Evolutionary conservation across 2,329 filamentous ascomycete species (phyloP).

Genomic region (Arthrinium phaeospermum): DNA sequence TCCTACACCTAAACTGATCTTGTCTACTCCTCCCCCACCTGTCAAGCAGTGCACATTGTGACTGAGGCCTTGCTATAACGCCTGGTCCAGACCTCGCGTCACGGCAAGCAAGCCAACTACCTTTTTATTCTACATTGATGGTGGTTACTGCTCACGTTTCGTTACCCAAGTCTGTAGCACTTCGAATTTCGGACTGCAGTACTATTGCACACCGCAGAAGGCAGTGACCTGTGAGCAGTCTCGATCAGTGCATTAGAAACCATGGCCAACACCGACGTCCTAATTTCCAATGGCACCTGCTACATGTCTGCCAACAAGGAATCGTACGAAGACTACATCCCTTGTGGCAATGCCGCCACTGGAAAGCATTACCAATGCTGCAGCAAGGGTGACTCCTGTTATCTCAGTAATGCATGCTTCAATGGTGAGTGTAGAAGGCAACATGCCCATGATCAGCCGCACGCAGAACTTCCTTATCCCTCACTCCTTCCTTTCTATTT

Average conservation of each 20-base stretch:
- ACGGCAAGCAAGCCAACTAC: background rate
- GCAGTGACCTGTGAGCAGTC: background rate
- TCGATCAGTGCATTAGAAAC: slow-evolving; percentile 12
- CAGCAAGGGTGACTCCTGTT: slow-evolving; percentile 29
- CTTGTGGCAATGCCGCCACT: slow-evolving; percentile 30
- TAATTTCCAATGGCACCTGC: slow-evolving; percentile 30
- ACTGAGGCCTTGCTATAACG: background rate
- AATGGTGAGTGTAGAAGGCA: slow-evolving; percentile 27
- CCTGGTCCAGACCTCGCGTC: background rate
- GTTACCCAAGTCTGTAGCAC: background rate
- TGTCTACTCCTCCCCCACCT: background rate
- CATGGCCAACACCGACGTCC: slow-evolving; percentile 8
- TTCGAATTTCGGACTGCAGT: background rate
- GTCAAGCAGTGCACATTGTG: background rate
- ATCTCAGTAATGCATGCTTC: slow-evolving; percentile 30
- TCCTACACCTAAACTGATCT: too few species aligned
- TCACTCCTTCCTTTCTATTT: background rate
- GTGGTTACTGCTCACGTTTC: background rate
- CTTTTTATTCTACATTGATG: background rate
- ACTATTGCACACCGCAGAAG: too few species aligned
- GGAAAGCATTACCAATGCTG: slow-evolving; percentile 31
- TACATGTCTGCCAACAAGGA: slow-evolving; percentile 27
- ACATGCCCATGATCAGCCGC: slow-evolving; percentile 29
- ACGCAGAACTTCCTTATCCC: background rate
- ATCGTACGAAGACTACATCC: slow-evolving; percentile 28